A percentile compares a stretch with the other conserved stretches of the same genome.
phyloP scores from a whole-genome alignment of 352 stramenopile species.

The Phytophthora quininea region DNA sequence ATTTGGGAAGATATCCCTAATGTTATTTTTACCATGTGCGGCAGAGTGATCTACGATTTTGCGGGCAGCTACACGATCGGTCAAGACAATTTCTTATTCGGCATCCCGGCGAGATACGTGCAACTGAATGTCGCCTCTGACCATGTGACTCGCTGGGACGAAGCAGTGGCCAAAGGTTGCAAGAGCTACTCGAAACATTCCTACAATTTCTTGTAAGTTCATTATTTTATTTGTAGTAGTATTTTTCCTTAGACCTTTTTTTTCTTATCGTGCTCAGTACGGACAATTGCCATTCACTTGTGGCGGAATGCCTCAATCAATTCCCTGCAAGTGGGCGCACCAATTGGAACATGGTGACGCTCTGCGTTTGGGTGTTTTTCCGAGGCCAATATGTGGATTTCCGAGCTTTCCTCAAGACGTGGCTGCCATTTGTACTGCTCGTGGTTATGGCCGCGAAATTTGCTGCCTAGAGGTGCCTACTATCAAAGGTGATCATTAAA shows the following conservation, averaged over 20 bases:
- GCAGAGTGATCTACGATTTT: conserved; percentile 94
- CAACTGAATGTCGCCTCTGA: conserved; percentile 55
- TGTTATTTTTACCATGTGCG: conserved; percentile 5
- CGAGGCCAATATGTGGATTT: conserved; percentile 53
- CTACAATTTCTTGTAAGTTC: conserved; percentile 92
- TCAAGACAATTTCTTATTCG: conserved; percentile 85
- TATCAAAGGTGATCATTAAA: not conserved
- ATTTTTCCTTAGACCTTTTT: not conserved
- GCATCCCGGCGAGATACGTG: conserved; percentile 82
- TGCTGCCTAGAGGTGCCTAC: conserved; percentile 5
- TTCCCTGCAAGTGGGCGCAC: conserved; percentile 46
- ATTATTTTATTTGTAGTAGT: not conserved
- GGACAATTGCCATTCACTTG: conserved; percentile 97
- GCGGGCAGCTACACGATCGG: conserved; percentile 92
- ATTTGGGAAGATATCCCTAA: not conserved
- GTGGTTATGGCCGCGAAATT: conserved; percentile 14
- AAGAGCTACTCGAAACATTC: conserved; percentile 88
- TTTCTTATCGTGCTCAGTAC: conserved; percentile 17
- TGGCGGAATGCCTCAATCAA: conserved; percentile 74
- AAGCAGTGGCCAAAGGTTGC: conserved; percentile 86
- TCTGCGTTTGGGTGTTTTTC: conserved; percentile 79
- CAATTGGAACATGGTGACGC: conserved; percentile 75
- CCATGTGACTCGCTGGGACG: conserved; percentile 87
- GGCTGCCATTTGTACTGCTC: conserved; percentile 27
- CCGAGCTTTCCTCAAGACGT: conserved; percentile 35